Base-by-base conservation (phyloP, 2,329 filamentous ascomycete species). In the Aspergillus candidus region DNA sequence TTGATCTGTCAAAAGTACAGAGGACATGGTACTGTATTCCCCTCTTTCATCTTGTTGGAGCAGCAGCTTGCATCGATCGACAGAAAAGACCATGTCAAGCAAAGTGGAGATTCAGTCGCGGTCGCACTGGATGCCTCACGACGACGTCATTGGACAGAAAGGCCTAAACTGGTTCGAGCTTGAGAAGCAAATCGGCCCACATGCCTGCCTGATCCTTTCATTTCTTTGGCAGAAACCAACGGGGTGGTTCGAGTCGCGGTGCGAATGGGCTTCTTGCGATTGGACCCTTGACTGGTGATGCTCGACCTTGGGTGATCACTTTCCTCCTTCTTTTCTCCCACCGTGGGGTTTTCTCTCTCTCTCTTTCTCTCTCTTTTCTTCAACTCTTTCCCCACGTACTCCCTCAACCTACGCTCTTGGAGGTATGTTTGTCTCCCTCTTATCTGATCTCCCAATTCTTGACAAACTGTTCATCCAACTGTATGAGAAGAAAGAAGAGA, bases 101-200 rank as follows among this genome's bases (percentile, higher is more conserved):
- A 27, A 27, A 27, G 22, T 27, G 22, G 22, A 27, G 22, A 27
- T 7, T 27, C 22, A 7, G 6, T 27, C 22, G 22, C 32, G 18
- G 40, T 40, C 11, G 33, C 38, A 41, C 48, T 52, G 33, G 35
- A 45, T 49, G 49, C 48, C 49, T 56, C 56, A 61, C 52, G 32
- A 50, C 50, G 55, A 65, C 60, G 61, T 65, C 61, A 65, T 51
- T 57, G 40, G 49, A 40, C 30, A 32, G 32, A 33, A 41, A 35
- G 15, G 8, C 31, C 48, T 56, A 55, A 54, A 35, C 51, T 44
- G 22, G 35, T 46, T 55, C 42, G 33, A 46, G 50, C 22, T 27
- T 8, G 22, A 27, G 22, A 27, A 27, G 18, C 35, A n/a, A 44
- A 38, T 40, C 40, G 55, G 51, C 41, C 58, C 57, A 60, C 57